Conservation (phyloP, 2,329 filamentous ascomycete species). For the Pyricularia grisea region DNA sequence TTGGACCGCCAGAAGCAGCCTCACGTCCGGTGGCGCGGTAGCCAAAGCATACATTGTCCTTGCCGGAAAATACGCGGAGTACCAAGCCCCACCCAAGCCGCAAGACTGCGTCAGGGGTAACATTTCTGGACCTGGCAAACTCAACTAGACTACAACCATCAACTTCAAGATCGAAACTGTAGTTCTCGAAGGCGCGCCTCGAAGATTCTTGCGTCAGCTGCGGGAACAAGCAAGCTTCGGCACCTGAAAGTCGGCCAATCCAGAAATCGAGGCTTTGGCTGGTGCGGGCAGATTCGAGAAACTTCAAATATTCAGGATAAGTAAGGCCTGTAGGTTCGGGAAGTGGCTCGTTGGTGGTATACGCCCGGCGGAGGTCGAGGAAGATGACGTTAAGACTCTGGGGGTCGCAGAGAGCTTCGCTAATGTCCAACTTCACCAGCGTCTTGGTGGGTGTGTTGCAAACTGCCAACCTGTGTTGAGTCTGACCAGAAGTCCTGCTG, state of each 20-base stretch:
- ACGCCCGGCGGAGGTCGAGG: conserved; percentile 34
- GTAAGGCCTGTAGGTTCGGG: conserved; percentile 21
- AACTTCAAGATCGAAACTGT: conserved; percentile 30
- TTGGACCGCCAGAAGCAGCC: conserved; percentile 25
- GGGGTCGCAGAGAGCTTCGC: conserved; percentile 40
- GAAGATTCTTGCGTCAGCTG: conserved; percentile 19
- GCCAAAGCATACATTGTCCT: conserved; percentile 45
- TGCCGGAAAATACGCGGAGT: conserved; percentile 43
- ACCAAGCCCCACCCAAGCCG: conserved; percentile 52
- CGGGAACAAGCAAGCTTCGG: conserved; percentile 36
- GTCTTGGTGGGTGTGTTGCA: conserved; percentile 34
- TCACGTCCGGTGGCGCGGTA: conserved; percentile 36
- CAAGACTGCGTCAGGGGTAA: conserved; percentile 40
- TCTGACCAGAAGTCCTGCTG: conserved; percentile 23
- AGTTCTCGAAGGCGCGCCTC: conserved; percentile 20
- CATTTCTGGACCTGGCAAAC: conserved; percentile 29
- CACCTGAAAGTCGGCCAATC: conserved; percentile 27
- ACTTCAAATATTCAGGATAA: conserved; percentile 28
- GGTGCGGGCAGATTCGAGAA: conserved; percentile 22
- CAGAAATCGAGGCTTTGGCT: conserved; percentile 33
- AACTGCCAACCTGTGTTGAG: conserved; percentile 40
- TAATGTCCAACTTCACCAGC: conserved; percentile 39
- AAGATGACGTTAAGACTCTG: conserved; percentile 36
- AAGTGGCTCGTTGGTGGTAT: conserved; percentile 28
- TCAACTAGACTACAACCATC: conserved; percentile 28